phyloP scores from a whole-genome alignment of 345 rosid species.

The Gynandropsis gynandra region DNA sequence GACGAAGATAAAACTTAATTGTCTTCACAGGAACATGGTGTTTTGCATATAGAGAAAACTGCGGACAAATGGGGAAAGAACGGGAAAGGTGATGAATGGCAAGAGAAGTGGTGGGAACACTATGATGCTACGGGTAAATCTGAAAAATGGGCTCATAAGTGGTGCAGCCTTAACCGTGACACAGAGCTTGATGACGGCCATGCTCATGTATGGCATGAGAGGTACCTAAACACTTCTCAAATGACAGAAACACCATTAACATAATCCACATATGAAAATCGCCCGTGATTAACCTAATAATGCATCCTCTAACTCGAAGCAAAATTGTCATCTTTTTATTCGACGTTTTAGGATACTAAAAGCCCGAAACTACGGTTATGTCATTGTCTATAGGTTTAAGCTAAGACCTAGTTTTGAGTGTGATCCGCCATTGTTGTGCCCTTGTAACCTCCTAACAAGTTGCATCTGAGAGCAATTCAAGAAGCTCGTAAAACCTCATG shows the following conservation, averaged over 20 bases:
- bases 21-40: slow-evolving; percentile 48
- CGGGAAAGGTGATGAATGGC: slow-evolving; percentile 81
- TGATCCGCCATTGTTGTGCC: too few relatives aligned
- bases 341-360: too few relatives aligned
- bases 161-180: slow-evolving; percentile 89
- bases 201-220: slow-evolving; percentile 98
- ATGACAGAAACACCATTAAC: neutral
- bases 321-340: too few relatives aligned
- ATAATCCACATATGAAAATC: neutral
- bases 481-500: too few relatives aligned
- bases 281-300: too few relatives aligned
- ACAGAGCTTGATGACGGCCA: slow-evolving; percentile 77
- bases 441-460: too few relatives aligned
- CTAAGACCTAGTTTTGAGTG: too few relatives aligned
- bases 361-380: too few relatives aligned
- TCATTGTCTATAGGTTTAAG: too few relatives aligned
- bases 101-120: slow-evolving; percentile 93
- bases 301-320: too few relatives aligned
- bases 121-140: slow-evolving; percentile 75
- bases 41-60: slow-evolving; percentile 76
- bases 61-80: slow-evolving; percentile 99
- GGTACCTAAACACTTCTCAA: slow-evolving; percentile 35
- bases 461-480: too few relatives aligned
- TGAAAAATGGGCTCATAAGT: slow-evolving; percentile 94
- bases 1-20: neutral